These are phyloP conservation scores for Cytidiella melzeri DNA, from an alignment of 768 basidiomycete species.

Conservation along the genomic window DNA sequence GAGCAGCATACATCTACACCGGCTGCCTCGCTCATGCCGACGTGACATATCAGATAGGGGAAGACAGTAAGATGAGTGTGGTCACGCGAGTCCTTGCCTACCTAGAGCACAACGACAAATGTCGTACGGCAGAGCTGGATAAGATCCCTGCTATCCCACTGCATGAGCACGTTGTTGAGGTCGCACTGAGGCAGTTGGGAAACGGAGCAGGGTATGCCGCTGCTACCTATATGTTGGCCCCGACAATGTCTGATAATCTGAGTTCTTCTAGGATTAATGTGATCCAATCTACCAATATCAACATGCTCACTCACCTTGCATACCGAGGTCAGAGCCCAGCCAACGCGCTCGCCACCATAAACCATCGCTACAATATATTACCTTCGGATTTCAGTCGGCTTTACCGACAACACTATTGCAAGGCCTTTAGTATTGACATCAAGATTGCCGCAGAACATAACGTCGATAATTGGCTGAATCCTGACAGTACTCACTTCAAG, in stretches of 20 bases:
- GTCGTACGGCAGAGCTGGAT: constrained; percentile 14
- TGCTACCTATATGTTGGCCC: no score
- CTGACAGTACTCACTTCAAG: constrained; percentile 8
- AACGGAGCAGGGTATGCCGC: constrained; percentile 5
- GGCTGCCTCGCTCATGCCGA: constrained; percentile 33
- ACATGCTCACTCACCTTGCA: background rate
- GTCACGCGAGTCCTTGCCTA: constrained; percentile 22
- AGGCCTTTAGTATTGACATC: constrained; percentile 14
- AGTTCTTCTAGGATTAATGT: background rate
- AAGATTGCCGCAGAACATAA: constrained; percentile 11
- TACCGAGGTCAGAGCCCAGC: constrained; percentile 4
- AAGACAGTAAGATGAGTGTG: no score
- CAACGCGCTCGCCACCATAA: background rate
- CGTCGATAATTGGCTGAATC: constrained; percentile 18
- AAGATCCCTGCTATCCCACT: constrained; percentile 26
- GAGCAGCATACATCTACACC: constrained; percentile 19
- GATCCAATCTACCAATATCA: constrained; percentile 6
- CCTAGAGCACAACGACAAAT: constrained; percentile 25
- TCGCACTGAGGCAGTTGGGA: constrained; percentile 12
- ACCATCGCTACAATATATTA: constrained; percentile 18
- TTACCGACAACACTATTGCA: constrained; percentile 18
- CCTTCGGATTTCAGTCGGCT: constrained; percentile 17
- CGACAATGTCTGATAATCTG: no score
- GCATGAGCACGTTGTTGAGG: constrained; percentile 26
- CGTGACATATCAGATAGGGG: constrained; percentile 16